Evolutionary conservation across 257 asterid genomes (phyloP).

Genomic region (Solanum gracilifrons): DNA sequence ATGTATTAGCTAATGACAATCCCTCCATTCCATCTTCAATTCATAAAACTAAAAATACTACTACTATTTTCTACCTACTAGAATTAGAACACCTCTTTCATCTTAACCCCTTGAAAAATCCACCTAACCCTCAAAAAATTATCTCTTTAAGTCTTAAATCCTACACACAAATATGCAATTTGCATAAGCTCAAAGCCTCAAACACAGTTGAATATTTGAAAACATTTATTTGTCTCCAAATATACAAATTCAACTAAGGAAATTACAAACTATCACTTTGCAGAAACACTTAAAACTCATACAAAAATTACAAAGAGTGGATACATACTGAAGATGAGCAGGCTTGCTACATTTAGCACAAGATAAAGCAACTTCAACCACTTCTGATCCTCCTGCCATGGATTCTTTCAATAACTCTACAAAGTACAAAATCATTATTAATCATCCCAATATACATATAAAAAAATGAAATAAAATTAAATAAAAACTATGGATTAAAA

Average conservation of each 20-base stretch:
- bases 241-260: background rate
- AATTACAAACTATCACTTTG: background rate
- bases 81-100: background rate
- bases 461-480: no score
- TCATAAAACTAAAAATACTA: background rate
- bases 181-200: background rate
- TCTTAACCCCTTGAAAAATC: background rate
- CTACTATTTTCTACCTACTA: background rate
- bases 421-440: background rate
- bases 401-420: background rate
- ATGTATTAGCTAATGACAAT: background rate
- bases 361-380: conserved; percentile 32
- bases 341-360: conserved; percentile 88
- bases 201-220: background rate
- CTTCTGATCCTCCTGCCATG: conserved; percentile 69
- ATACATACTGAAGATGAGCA: conserved; percentile 72
- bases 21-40: background rate
- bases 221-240: background rate
- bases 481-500: background rate
- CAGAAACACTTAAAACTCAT: background rate
- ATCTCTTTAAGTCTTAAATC: background rate
- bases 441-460: background rate
- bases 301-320: background rate
- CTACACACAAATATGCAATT: background rate
- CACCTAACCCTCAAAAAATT: background rate